phyloP scores from a whole-genome alignment of 805 yeast species.

The Nakazawaea ishiwadae region DNA sequence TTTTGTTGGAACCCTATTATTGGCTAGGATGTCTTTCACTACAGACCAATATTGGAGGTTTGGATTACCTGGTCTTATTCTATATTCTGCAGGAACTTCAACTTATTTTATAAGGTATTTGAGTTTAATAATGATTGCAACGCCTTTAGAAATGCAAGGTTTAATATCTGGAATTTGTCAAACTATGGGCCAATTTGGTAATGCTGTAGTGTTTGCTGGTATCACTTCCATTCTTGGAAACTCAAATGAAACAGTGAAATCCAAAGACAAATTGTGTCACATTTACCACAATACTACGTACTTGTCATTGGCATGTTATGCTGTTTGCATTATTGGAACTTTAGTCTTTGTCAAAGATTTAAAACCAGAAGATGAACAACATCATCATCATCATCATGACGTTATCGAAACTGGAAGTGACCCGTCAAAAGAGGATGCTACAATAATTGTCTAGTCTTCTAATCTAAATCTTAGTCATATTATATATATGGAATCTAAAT shows the following conservation, averaged over 20 bases:
- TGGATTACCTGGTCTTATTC: background rate
- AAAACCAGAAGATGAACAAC: background rate
- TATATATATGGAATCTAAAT: no score
- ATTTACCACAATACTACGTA: background rate
- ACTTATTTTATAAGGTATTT: constrained; percentile 30
- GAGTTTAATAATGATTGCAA: constrained; percentile 24
- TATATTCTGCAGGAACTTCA: constrained; percentile 16
- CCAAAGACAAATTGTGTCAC: background rate
- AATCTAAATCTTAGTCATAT: no score
- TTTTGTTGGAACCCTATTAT: background rate
- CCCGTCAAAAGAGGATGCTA: no score
- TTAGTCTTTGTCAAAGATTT: background rate
- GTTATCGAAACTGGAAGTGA: no score
- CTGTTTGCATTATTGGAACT: background rate
- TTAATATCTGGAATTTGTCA: constrained; percentile 32
- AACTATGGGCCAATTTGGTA: constrained; percentile 31
- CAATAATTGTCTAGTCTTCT: no score
- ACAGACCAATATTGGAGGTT: background rate
- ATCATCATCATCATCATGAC: no score
- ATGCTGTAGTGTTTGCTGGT: constrained; percentile 25
- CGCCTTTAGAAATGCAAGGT: constrained; percentile 36
- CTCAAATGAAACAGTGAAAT: background rate
- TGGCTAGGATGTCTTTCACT: background rate
- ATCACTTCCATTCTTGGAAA: constrained; percentile 24
- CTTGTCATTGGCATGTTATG: background rate